Conservation (phyloP, 176 grass and related monocot species). For the Oryza brachyantha region DNA sequence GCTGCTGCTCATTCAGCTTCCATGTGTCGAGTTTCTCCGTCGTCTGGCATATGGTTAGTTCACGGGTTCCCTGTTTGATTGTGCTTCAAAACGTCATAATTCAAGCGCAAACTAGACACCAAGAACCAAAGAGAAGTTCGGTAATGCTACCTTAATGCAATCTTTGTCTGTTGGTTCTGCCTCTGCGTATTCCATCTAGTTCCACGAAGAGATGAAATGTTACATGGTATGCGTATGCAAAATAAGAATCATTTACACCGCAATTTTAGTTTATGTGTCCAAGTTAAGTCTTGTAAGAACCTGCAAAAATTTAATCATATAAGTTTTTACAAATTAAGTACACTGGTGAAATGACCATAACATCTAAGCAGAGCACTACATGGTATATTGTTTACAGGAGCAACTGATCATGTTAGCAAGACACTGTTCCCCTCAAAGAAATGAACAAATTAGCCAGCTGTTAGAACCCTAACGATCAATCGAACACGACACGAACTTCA, state of each 20-base stretch:
- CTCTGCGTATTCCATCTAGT: background rate
- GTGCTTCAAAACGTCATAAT: background rate
- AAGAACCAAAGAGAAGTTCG: background rate
- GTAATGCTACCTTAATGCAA: background rate
- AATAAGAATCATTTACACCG: background rate
- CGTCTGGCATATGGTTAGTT: conserved; percentile 9
- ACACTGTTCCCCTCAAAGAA: background rate
- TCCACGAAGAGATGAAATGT: background rate
- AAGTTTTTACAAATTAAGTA: no score
- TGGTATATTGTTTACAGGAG: background rate
- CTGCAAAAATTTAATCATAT: no score
- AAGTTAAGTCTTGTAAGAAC: background rate
- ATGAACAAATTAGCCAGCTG: background rate
- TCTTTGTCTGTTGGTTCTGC: background rate
- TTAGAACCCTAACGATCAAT: no score
- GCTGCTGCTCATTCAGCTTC: conserved; percentile 26
- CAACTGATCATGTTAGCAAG: background rate
- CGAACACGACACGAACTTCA: no score
- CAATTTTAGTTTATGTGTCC: background rate
- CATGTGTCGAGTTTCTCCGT: conserved; percentile 12
- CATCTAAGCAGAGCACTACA: no score
- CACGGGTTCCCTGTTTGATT: background rate
- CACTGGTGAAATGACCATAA: no score
- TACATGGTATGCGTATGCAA: background rate
- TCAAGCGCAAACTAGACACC: background rate